Base-by-base conservation (phyloP, 2,329 filamentous ascomycete genomes). In the Plenodomus tracheiphilus region DNA sequence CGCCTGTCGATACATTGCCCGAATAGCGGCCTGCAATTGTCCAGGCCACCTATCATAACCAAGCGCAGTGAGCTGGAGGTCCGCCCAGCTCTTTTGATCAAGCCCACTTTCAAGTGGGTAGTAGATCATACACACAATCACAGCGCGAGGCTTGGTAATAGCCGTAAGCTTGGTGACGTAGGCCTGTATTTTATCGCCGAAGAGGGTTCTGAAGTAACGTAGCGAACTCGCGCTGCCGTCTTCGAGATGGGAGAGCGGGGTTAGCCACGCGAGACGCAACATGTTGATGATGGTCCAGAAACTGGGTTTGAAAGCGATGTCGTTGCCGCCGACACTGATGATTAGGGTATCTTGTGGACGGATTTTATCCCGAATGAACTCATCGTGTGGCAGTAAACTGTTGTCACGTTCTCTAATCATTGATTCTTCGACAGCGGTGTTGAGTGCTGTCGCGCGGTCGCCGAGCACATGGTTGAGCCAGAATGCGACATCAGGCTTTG, bases 41-140 rank as follows among this genome's bases (percentile, higher is more conserved):
- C 32, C 49, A 6, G 70, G 68, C 41, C 54, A 54, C 3, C 47
- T 53, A 30, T 65, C 60, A 41, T 73, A 74, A 7, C 69, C 63
- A 19, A 74, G 38, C 1, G 56, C 47, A 35, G 54, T 66, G 15
- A 74, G 53, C 35, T 65, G 62, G 15, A 43, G 7, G 49, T 70
- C 66, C 1, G 69, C 68, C 71, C 71, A 74, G 30, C 69, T 64
- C 21, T 46, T 39, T 36, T 72, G 66, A 1, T 61, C 58, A 6
- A 60, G 45, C 0, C 58, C 47, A 2, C 53, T 46, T 49, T 73
- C 68, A 4, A 73, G 58, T 0, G 70, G 70, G 43, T 58, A 73
- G 51, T 73, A 74, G 30, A 74, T 74, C 69, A 72, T 73, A 47
- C 69, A 72, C 3, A 71, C 58, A 15, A 73, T 57, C 10, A 73